Evolutionary conservation across 768 basidiomycete species (phyloP).

Genomic region (Hygrocybe coccinea): DNA sequence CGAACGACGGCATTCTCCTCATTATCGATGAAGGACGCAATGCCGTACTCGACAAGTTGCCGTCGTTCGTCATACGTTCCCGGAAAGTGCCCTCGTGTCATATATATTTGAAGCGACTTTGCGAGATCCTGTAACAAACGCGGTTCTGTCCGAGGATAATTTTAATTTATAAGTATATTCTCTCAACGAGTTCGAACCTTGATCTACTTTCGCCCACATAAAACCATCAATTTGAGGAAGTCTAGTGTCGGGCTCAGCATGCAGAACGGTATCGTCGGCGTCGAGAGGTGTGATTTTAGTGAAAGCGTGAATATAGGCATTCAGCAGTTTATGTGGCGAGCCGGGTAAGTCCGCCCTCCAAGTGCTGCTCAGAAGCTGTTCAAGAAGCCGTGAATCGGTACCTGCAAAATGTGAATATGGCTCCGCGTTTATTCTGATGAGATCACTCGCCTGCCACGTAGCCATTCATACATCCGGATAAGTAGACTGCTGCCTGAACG

Average conservation of each 20-base stretch:
- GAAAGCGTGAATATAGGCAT: slow-evolving; percentile 8
- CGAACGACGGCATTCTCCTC: background rate
- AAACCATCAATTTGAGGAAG: slow-evolving; percentile 2
- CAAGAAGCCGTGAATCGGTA: slow-evolving; percentile 11
- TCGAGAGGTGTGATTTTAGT: background rate
- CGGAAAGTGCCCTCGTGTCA: slow-evolving; percentile 4
- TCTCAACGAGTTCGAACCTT: background rate
- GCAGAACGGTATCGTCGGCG: background rate
- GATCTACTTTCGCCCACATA: slow-evolving; percentile 1
- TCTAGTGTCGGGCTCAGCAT: background rate
- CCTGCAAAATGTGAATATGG: background rate
- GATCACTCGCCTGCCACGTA: slow-evolving; percentile 10
- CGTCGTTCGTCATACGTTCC: background rate
- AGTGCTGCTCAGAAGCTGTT: slow-evolving; percentile 4
- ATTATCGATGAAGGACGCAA: slow-evolving; percentile 2
- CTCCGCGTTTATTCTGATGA: background rate
- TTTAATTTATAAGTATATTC: background rate
- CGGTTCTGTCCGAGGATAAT: background rate
- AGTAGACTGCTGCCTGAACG: slow-evolving; percentile 5
- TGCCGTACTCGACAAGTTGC: slow-evolving; percentile 2
- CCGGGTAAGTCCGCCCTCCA: background rate
- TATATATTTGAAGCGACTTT: background rate
- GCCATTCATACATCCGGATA: slow-evolving; percentile 8
- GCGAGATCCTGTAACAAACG: background rate
- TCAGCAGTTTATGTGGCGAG: slow-evolving; percentile 8